phyloP scores from a whole-genome alignment of 768 basidiomycete species.

The Rhizopogon vesiculosus region DNA sequence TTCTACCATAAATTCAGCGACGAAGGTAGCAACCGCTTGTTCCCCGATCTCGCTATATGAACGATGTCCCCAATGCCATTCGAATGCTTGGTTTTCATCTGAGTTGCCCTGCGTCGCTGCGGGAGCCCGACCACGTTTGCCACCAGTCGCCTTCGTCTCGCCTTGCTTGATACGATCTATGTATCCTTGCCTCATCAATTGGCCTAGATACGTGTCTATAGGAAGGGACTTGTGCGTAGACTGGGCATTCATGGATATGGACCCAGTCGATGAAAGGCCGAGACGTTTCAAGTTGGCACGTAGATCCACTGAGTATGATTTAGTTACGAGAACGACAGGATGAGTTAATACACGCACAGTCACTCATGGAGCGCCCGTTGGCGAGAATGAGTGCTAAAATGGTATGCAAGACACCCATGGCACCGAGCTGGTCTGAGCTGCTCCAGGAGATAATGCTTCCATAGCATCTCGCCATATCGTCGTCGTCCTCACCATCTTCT shows the following conservation, averaged over 20 bases:
- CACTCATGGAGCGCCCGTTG: conserved; percentile 66
- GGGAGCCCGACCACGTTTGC: conserved; percentile 50
- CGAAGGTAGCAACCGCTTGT: conserved; percentile 63
- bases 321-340: background rate
- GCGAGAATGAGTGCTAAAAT: conserved; percentile 84
- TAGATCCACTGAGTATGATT: conserved; percentile 55
- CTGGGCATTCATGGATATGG: conserved; percentile 47
- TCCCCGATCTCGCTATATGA: conserved; percentile 85
- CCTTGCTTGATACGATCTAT: conserved; percentile 64
- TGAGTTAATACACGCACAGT: conserved; percentile 43
- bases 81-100: conserved; percentile 34
- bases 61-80: conserved; percentile 86
- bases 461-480: conserved; percentile 45
- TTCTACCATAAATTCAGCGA: conserved; percentile 76
- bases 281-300: conserved; percentile 66
- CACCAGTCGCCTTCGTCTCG: conserved; percentile 37
- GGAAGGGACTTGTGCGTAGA: conserved; percentile 47
- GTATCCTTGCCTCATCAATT: conserved; percentile 68
- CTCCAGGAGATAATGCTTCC: conserved; percentile 78
- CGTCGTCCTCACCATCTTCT: conserved; percentile 41
- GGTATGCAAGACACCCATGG: conserved; percentile 73
- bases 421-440: conserved; percentile 57
- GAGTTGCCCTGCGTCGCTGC: conserved; percentile 34
- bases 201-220: conserved; percentile 62
- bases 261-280: conserved; percentile 45